These are phyloP conservation scores for Lasiodiplodia sp. DNA, from an alignment of 2,329 filamentous ascomycete genomes.

Conservation along the genomic window DNA sequence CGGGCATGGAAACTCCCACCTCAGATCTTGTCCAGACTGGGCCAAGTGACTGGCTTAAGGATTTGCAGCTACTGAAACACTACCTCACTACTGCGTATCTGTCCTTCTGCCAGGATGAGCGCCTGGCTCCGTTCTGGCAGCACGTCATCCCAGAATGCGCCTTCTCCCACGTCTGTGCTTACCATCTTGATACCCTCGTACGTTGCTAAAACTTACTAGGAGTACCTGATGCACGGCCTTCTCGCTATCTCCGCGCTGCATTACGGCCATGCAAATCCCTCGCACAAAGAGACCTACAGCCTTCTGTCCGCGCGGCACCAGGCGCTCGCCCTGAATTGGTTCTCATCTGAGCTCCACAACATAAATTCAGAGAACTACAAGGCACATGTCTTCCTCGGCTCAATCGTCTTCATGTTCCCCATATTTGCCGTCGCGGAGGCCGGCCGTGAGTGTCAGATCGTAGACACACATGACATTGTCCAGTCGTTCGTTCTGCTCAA, in stretches of 20 bases:
- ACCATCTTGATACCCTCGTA: not conserved
- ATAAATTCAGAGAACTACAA: slow-evolving; percentile 39
- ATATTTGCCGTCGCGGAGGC: not conserved
- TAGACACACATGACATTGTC: not conserved
- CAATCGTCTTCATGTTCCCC: not conserved
- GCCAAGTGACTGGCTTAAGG: slow-evolving; percentile 2
- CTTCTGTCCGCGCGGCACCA: not conserved
- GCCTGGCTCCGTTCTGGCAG: not conserved
- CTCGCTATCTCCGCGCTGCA: slow-evolving; percentile 51
- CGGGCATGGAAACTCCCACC: not conserved
- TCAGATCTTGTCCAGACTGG: not conserved
- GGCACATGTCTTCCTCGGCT: slow-evolving; percentile 34
- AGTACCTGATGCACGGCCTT: slow-evolving; percentile 52
- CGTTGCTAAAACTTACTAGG: not conserved
- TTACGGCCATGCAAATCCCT: slow-evolving; percentile 41
- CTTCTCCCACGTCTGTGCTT: not conserved
- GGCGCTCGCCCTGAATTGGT: slow-evolving; percentile 34
- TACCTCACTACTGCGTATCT: not conserved
- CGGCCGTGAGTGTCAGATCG: not conserved
- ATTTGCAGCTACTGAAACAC: not conserved
- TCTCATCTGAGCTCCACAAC: slow-evolving; percentile 40
- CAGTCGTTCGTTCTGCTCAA: not conserved
- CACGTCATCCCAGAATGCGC: not conserved
- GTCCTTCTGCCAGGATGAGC: slow-evolving; percentile 3
- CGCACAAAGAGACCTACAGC: not conserved